Evolutionary conservation across 1,284 basidiomycete species (phyloP), one percentile per base, ranked within the genome.

Genomic region (Psilocybe mexicana): DNA sequence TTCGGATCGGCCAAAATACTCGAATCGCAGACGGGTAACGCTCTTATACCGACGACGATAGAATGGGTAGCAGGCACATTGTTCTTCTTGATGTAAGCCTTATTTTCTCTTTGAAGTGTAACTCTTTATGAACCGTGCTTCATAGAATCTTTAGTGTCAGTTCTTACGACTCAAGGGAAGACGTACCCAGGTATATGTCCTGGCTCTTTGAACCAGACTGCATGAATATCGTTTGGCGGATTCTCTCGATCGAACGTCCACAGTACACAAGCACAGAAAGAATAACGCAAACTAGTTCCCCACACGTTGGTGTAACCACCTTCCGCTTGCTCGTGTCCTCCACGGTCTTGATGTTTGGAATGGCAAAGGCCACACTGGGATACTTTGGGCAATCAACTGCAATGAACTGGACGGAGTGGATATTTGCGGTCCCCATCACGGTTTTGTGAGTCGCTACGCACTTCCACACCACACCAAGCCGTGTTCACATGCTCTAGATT

Each of bases 121-220:
- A 33, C 3, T 33, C 5, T 4, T 18, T 18, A 18, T 18, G 18
- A 18, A 18, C 18, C 18, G 1, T 18, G 18, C 18, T 18, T 18
- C 1, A 18, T 18, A 40, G 38, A 40, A 8, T 40, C 1, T 40
- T 40, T 40, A 12, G 12, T 12, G 3, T 40, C 38, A 40, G 38
- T 2, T 40, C 38, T 8, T 40, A 40, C 14, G 38, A 40, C 4
- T 1, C 4, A 3, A 40, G 14, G 4, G 30, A 33, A 33, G 44
- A 46, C 24, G 8, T 14, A 12, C 44, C 44, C 7, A 25, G 25
- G 3, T 26, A 46, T 26, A 8, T 46, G 6, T n/a, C 10, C 2
- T 46, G 44, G 44, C 28, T 46, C 25, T 46, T 46, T 46, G 44
- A 46, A n/a, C 44, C 44, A n/a, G 44, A 46, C n/a, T 46, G 44